Evolutionary conservation across 805 yeast genomes (phyloP).

Genomic region (Kuraishia hungarica): DNA sequence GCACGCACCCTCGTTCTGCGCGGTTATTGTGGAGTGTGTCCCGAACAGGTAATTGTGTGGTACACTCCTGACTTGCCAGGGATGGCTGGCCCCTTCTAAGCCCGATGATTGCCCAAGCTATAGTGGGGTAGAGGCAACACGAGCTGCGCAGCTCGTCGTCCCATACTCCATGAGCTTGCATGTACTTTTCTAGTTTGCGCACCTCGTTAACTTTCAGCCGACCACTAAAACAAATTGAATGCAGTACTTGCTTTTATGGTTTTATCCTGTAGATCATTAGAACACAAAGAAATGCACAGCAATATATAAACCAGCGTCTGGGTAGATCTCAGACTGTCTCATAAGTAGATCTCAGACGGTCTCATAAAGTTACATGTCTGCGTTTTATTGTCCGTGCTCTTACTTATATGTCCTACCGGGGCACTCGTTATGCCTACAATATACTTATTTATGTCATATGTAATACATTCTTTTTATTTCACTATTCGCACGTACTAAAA

Average conservation of each 20-base stretch:
- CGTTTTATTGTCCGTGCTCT: background rate
- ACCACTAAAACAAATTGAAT: no score
- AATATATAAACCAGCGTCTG: no score
- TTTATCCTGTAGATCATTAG: no score
- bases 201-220: no score
- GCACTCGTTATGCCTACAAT: no score
- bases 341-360: no score
- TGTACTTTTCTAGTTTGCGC: no score
- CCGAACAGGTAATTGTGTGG: background rate
- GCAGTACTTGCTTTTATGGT: no score
- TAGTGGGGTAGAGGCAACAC: background rate
- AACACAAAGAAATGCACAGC: background rate
- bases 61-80: background rate
- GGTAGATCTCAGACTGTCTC: no score
- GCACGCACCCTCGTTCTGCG: background rate
- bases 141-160: no score
- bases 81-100: background rate
- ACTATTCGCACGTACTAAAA: background rate
- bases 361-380: no score
- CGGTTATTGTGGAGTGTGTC: background rate
- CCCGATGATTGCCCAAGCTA: background rate
- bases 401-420: background rate
- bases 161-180: background rate
- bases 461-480: background rate
- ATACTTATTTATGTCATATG: no score